Evolutionary conservation across 2,329 filamentous ascomycete species (phyloP).

Genomic region (Ambrosiella xylebori): DNA sequence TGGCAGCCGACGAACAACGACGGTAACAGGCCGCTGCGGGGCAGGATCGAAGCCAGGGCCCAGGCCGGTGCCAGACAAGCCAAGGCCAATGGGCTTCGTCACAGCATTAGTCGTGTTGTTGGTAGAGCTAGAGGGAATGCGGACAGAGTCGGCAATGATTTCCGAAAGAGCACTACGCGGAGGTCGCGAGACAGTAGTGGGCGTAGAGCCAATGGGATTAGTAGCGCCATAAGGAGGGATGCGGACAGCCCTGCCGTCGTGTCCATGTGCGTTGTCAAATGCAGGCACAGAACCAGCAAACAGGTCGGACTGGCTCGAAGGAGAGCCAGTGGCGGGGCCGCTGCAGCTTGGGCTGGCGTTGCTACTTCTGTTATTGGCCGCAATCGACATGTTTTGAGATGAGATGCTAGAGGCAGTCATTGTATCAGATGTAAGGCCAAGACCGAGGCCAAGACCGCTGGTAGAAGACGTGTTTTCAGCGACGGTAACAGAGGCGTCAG

Average conservation of each 20-base stretch:
- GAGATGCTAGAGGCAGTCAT: not conserved
- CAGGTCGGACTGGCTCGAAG: slow-evolving; percentile 1
- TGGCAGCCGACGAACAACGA: slow-evolving; percentile 9
- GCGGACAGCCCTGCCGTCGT: not conserved
- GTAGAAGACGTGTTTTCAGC: not conserved
- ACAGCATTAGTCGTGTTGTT: not conserved
- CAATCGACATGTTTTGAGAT: not conserved
- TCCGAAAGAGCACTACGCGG: slow-evolving; percentile 3
- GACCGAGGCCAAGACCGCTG: not conserved
- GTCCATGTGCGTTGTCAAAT: not conserved
- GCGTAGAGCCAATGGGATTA: slow-evolving; percentile 1
- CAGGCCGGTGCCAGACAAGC: not conserved
- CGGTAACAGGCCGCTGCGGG: slow-evolving; percentile 10
- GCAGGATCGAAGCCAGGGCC: slow-evolving; percentile 11
- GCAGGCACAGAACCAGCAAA: slow-evolving; percentile 4
- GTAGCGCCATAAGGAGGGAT: not conserved
- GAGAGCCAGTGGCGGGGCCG: not conserved
- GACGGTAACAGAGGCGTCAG: not conserved
- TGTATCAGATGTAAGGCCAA: not conserved
- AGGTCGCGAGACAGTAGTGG: not conserved
- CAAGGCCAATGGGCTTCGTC: not conserved
- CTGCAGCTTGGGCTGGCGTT: slow-evolving; percentile 1
- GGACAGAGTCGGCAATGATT: slow-evolving; percentile 8
- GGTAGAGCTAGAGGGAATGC: not conserved
- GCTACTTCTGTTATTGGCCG: not conserved